phyloP scores from a whole-genome alignment of 257 asterid species.

The Fraxinus pennsylvanica region DNA sequence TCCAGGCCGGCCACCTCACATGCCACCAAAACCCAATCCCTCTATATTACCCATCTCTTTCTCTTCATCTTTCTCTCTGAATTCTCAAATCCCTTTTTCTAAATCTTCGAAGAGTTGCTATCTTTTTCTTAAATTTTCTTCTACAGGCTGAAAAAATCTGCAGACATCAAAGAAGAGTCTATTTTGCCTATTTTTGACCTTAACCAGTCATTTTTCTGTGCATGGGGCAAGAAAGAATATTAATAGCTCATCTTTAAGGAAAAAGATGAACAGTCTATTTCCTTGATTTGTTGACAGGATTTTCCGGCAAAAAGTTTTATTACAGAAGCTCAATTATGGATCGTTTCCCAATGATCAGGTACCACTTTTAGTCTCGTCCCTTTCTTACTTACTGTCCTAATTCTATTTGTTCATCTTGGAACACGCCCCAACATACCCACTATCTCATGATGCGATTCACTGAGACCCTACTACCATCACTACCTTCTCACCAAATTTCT shows the following conservation, averaged over 20 bases:
- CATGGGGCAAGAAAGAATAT: constrained; percentile 33
- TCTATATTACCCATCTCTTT: constrained; percentile 2
- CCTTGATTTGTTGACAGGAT: constrained; percentile 44
- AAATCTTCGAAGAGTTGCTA: constrained; percentile 25
- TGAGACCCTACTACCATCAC: constrained; percentile 45
- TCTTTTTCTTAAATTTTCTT: constrained; percentile 9
- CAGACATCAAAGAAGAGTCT: constrained; percentile 26
- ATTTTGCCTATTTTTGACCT: constrained; percentile 44
- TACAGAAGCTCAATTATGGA: constrained; percentile 29
- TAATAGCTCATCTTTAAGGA: constrained; percentile 29
- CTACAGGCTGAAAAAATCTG: constrained; percentile 33
- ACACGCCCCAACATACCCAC: not conserved
- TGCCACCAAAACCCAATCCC: constrained; percentile 44
- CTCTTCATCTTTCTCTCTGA: not conserved
- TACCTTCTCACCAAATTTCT: constrained; percentile 37
- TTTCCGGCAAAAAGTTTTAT: constrained; percentile 4
- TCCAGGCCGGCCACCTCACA: constrained; percentile 76
- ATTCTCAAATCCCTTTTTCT: constrained; percentile 25
- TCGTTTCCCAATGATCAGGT: constrained; percentile 71
- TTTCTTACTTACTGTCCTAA: constrained; percentile 51
- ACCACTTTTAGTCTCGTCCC: constrained; percentile 77
- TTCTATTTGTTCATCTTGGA: constrained; percentile 1
- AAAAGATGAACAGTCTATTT: constrained; percentile 71
- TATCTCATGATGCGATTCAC: constrained; percentile 68
- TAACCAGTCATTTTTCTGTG: constrained; percentile 45